Evolutionary conservation across 495 filamentous ascomycete species (phyloP), one percentile per base, ranked within the genome.

Genomic region (Glonium stellatum): DNA sequence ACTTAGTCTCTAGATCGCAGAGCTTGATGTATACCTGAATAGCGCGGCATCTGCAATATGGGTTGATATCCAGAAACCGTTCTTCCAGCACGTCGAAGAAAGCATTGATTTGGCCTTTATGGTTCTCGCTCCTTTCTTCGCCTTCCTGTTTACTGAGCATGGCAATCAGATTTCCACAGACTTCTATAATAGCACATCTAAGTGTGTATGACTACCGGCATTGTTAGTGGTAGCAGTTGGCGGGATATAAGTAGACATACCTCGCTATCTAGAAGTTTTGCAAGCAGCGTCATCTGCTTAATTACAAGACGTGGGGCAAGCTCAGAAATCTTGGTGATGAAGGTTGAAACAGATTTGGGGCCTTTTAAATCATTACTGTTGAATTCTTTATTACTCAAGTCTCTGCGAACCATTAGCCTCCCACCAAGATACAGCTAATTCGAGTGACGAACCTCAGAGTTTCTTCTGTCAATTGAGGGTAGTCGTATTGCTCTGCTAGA

Each of bases 41-140:
- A 3, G 88, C 85, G 65, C 93, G 81, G 72, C 87, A 92, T 59
- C 93, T 83, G 72, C 91, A 96, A 74, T 99, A 99, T 0, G 92
- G 95, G 71, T 97, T 99, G 68, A 95, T 83, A 65, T 99, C 93
- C 39, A 97, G 78, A 73, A 99, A 97, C 4, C 93, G 84, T 75
- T 97, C 91, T 68, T 99, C 91, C 1, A 99, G 78, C 0, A 97
- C 88, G 65, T 97, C 91, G 65, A 97, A 97, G 75, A 97, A 99
- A 15, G 89, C 89, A 60, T 93, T 92, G 60, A 97, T 88, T 67
- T 97, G 93, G 0, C 83, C 86, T 72, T 97, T 95, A 76, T 89
- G 86, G 68, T 92, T 90, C 61, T 96, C 92, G 64, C 84, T 87
- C 41, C 87, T 80, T 69, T 97, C 92, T 10, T 66, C 67, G 15